Percentiles rank a stretch among this genome's conserved stretches.
These are phyloP conservation scores for Aureobasidium sp. DNA, from an alignment of 2,329 filamentous ascomycete genomes.

Conservation along the genomic window DNA sequence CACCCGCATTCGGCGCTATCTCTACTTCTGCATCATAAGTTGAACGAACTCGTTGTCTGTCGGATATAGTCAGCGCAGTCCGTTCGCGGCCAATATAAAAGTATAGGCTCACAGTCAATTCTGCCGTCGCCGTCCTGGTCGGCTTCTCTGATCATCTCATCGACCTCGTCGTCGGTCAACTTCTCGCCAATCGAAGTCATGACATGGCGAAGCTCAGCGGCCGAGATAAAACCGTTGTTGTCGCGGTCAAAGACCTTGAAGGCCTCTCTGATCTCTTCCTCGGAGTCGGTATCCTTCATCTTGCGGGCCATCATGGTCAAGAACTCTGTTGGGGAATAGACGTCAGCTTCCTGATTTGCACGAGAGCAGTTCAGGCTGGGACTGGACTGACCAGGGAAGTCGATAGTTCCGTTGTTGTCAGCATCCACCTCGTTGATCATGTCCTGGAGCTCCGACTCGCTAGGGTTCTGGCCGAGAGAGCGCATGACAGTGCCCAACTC, in stretches of 20 bases:
- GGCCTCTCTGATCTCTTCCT: conserved; percentile 56
- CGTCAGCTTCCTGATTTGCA: background rate
- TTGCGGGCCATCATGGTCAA: conserved; percentile 58
- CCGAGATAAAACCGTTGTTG: conserved; percentile 56
- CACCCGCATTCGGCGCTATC: background rate
- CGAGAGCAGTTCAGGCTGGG: background rate
- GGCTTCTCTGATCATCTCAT: conserved; percentile 57
- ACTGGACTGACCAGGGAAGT: conserved; percentile 46
- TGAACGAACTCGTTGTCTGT: conserved; percentile 49
- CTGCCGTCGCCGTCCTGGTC: conserved; percentile 56
- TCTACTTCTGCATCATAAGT: conserved; percentile 48
- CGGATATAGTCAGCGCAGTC: conserved; percentile 10
- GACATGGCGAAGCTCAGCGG: conserved; percentile 52
- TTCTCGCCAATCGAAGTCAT: conserved; percentile 59
- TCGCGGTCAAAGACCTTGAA: conserved; percentile 61
- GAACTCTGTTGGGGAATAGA: conserved; percentile 42
- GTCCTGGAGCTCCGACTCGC: conserved; percentile 54
- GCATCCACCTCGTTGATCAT: conserved; percentile 60
- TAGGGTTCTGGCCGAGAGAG: conserved; percentile 54
- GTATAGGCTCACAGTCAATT: conserved; percentile 50
- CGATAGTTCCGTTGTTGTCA: conserved; percentile 57
- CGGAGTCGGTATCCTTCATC: conserved; percentile 53
- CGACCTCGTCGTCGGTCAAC: conserved; percentile 54
- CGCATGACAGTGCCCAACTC: conserved; percentile 57
- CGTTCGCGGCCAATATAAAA: background rate